Base-by-base conservation (phyloP, 2,329 filamentous ascomycete species). In the Talaromyces sp. region DNA sequence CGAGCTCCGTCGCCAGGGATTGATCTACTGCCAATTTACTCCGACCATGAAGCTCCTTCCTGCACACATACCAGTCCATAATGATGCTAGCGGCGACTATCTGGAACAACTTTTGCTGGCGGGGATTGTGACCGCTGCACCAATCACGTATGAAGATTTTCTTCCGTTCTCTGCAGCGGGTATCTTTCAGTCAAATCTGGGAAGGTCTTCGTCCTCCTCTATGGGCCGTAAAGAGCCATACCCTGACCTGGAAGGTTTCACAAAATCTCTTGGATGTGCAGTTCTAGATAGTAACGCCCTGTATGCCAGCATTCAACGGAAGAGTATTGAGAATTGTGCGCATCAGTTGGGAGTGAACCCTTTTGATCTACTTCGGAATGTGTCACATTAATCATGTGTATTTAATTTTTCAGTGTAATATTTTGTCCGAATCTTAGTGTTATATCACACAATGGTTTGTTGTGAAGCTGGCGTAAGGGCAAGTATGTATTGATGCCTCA, bases 111-210 rank as follows among this genome's bases (percentile, higher is more conserved):
- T 80, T 1, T 46, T 80, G 1, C 49, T 60, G 2, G 45, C 65
- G 0, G 70, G 70, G 0, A 22, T 70, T 3, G 33, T 82, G 0
- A 59, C 69, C 35, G 70, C 68, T 4, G 61, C 71, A 3, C 77
- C 80, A 2, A 72, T 82, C 16, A 80, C 75, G 0, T 83, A 83
- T 51, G 80, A 83, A 52, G 80, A 82, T 49, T 83, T 82, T 43
- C 65, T 83, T 3, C 80, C 80, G 0, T 63, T 83, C 2, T 81
- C 78, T 1, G 80, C 80, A 0, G 80, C 78, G 0, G 80, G 80
- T 0, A 82, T 82, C 35, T 80, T 81, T 55, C 73, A 73, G 35
- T 79, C 77, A 0, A 80, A 79, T 17, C 59, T 79, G 1, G 59
- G 60, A 2, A 57, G 42, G 8, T 44, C 47, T 1, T 62, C 60